Conservation (phyloP, 345 rosid species). For the Sisymbrium altissimum region DNA sequence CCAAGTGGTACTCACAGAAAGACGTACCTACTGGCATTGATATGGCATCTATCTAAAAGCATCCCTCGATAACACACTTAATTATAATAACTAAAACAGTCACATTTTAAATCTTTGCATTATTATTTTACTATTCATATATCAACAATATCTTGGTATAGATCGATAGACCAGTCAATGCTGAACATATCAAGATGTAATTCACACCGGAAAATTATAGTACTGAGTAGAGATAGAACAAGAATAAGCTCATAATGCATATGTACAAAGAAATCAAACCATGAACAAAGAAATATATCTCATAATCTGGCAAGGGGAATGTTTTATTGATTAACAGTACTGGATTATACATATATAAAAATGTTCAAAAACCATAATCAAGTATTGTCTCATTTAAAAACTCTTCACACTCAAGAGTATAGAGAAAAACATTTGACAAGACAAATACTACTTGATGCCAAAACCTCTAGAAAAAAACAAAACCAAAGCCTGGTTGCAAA, state of each 20-base stretch:
- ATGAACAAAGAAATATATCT: background rate
- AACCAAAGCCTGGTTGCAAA: background rate
- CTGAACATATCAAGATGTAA: background rate
- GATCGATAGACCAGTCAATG: background rate
- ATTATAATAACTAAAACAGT: background rate
- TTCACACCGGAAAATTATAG: background rate
- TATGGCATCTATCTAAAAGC: slow-evolving; percentile 1
- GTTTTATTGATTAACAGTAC: slow-evolving; percentile 11
- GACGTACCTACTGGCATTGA: slow-evolving; percentile 9
- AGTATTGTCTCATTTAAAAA: slow-evolving; percentile 13
- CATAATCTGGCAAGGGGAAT: slow-evolving; percentile 5
- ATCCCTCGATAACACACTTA: background rate
- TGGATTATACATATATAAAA: slow-evolving; percentile 6
- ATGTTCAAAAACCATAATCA: slow-evolving; percentile 1
- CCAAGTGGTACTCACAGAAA: too few relatives aligned
- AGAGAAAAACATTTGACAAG: slow-evolving; percentile 20
- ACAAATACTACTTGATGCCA: slow-evolving; percentile 11
- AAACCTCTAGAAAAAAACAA: background rate
- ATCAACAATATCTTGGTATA: background rate
- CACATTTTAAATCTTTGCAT: background rate
- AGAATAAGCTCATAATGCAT: background rate
- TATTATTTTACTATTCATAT: background rate
- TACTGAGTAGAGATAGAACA: background rate
- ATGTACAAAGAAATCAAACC: background rate
- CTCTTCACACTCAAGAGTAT: slow-evolving; percentile 1